Conservation (phyloP, 257 asterid genomes). For the Coffea canephora region DNA sequence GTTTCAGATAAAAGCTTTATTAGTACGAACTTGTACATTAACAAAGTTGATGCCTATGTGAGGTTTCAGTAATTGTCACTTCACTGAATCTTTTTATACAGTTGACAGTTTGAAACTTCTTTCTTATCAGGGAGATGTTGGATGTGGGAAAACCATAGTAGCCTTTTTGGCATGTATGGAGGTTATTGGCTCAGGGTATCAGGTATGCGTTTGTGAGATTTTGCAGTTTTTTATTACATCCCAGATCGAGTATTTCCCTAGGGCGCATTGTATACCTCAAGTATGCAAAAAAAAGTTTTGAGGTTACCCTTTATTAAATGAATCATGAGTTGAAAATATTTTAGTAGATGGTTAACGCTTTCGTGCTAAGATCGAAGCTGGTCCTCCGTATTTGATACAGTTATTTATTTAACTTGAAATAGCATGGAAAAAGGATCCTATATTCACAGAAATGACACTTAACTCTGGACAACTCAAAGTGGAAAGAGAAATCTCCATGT, state of each 20-base stretch:
- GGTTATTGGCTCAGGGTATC: constrained; percentile 84
- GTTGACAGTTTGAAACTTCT: constrained; percentile 2
- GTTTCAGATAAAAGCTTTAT: not conserved
- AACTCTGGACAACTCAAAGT: not conserved
- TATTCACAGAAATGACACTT: not conserved
- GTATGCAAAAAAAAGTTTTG: not conserved
- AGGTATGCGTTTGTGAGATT: constrained; percentile 35
- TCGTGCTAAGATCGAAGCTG: not conserved
- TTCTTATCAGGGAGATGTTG: constrained; percentile 82
- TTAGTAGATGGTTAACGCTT: not conserved
- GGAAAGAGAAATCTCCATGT: not conserved
- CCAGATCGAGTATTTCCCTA: not conserved
- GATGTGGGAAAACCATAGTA: constrained; percentile 96
- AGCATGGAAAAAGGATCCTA: not conserved
- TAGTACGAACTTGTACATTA: not conserved
- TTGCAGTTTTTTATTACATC: not conserved
- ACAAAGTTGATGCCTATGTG: not conserved
- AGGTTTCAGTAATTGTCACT: not conserved
- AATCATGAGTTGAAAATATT: not conserved
- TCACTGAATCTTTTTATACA: not conserved
- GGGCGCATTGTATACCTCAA: not conserved
- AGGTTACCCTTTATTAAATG: not conserved
- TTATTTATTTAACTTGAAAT: not conserved
- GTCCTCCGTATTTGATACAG: not conserved
- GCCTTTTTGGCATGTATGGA: constrained; percentile 97